Base-by-base conservation (phyloP, 345 rosid genomes). In the Toxicodendron radicans region DNA sequence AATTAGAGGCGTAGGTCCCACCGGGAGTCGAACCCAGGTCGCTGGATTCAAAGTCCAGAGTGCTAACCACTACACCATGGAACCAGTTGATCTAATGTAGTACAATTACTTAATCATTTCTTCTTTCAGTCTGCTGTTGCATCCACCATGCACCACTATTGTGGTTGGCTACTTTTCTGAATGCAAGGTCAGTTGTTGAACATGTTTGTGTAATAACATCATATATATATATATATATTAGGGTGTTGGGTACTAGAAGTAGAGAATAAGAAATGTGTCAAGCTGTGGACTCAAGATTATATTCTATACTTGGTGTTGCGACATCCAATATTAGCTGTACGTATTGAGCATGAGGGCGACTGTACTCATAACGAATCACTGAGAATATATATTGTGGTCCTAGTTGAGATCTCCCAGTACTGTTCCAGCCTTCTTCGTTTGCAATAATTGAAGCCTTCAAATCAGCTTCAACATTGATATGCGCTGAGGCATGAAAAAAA, bases 1-100 rank as follows among this genome's bases (percentile, higher is more conserved):
- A 27, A 27, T 27, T 27, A 27, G 30, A 27, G 0, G 43, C 1
- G 45, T 16, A 87, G 97, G 89, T 87, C 95, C 91, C 86, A 88
- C 91, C 91, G 93, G 91, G 91, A 91, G 89, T 93, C 92, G 91
- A 91, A 87, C 97, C 91, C 97, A 86, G 92, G 91, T 90, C 91
- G 88, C 97, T 86, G 90, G 98, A 93, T 95, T 91, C 97, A 90
- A 90, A 90, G 94, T 91, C 95, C 98, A 89, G 38, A 66, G 58
- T 66, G 70, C 70, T 51, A 41, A 70, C 73, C 64, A 57, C 73
- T 38, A 57, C 73, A 70, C 52, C 64, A 70, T 41, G 53, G 73
- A 70, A 33, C 49, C 72, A 0, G 0, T 0, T 33, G 1, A 0
- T 38, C 43, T 1, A 8, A 3, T 38, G 7, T 9, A 38, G 43